Evolutionary conservation across 208 protist species (phyloP), one percentile per base, ranked within the genome.

Genomic region (Wallacemonas collosoma): DNA sequence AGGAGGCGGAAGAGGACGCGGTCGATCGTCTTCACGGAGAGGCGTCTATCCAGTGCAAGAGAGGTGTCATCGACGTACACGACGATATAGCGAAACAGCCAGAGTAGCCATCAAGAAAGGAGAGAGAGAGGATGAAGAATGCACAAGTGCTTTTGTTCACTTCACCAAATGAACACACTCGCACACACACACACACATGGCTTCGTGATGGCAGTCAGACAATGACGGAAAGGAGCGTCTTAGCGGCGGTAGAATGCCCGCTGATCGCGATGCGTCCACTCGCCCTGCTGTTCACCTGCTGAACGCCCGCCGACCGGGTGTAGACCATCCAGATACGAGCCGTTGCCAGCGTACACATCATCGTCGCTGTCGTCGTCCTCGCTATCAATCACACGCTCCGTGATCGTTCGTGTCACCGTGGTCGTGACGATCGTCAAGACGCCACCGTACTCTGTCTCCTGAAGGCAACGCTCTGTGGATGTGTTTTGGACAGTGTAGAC

Each of bases 391-490:
- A 85, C 63, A 5, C 73, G 86, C 73, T 91, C 87, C 64, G 89
- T 92, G 55, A 92, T 85, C 54, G 82, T 89, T 58, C 82, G 81
- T 15, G 82, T 88, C 11, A 88, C 79, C 2, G 89, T 92, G 14
- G 82, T 88, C 14, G 85, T 91, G 56, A 79, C 61, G 48, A 92
- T 83, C 8, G 86, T 94, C 38, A 93, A 57, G 6, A 93, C 76
- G 12, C 74, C 81, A 39, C 85, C 89, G 56, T 83, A 83, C 43
- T 78, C 76, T n/a, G 85, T 91, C 51, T 88, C 64, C 69, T 84
- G 79, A 12, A 79, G 17, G 9, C 77, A 50, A 8, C 76, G 83
- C 51, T 90, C 79, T 11, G 81, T 89, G 17, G 67, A 57, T 39
- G 82, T 88, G 40, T 85, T 67, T 58, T 88, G 87, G 17, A 74